Evolutionary conservation across 108 stramenopile species (phyloP), one percentile per base, ranked within the genome.

Genomic region (Skeletonema tropicum): DNA sequence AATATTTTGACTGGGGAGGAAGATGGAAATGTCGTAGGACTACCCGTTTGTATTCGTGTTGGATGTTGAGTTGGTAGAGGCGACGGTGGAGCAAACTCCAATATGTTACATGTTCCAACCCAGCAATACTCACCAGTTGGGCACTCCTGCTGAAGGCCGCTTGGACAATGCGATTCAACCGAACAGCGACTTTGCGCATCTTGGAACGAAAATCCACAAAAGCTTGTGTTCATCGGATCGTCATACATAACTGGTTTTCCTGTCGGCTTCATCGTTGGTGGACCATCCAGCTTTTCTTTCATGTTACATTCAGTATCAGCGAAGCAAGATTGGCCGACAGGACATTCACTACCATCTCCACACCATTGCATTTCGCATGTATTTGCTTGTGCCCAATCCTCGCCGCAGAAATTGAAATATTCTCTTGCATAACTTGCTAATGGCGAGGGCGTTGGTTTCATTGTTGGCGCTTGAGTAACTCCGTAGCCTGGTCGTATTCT

Each of bases 81-180:
- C 15, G 48, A 19, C 0, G 48, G 48, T 19, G 48, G 17, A 48
- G 48, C 17, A 48, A 48, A 48, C 5, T 48, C 48, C 6, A 48
- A 48, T 19, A 48, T 48, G 6, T 48, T 48, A 17, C 48, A 48
- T 5, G 48, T 5, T 5, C 48, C 48, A 48, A 19, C 17, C 48
- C 48, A 48, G 6, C 48, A 48, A 48, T 48, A 48, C 6, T 48
- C 17, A 48, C 79, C 79, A 5, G 46, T 19, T 10, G 79, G 79
- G 38, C 79, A 80, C 11, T 74, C 59, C n/a, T 73, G 62, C 0
- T 48, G 48, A 3, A 19, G 3, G 15, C 17, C 17, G 48, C 66
- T 67, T 1, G 79, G 79, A 32, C 79, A 80, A 68, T 80, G 79
- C 6, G 72, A 73, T 17, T 6, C 79, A 46, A 80, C 45, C 30